Evolutionary conservation across 352 stramenopile species (phyloP).

Genomic region (Phytophthora podocarpi): DNA sequence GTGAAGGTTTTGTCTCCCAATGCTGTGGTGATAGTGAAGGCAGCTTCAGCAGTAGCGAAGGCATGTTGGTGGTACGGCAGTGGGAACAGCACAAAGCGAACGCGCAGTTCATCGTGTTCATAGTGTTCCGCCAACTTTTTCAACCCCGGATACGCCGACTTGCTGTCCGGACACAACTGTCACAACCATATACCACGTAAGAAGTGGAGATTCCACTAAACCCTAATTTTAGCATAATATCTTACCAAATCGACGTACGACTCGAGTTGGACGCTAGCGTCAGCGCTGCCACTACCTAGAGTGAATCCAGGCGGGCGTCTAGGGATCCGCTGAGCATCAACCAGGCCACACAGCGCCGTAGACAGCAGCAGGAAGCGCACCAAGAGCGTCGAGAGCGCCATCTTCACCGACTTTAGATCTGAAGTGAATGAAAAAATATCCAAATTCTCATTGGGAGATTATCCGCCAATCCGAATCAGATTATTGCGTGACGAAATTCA

Average conservation of each 20-base stretch:
- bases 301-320: slow-evolving; percentile 68
- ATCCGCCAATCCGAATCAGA: slow-evolving; percentile 11
- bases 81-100: slow-evolving; percentile 79
- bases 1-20: slow-evolving; percentile 63
- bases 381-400: neutral
- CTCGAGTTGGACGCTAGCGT: slow-evolving; percentile 79
- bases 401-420: neutral
- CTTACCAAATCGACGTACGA: slow-evolving; percentile 82
- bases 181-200: slow-evolving; percentile 11
- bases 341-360: slow-evolving; percentile 12
- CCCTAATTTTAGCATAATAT: neutral
- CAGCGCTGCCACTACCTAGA: slow-evolving; percentile 48
- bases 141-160: slow-evolving; percentile 66
- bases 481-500: neutral
- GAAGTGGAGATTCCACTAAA: neutral
- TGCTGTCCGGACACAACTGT: slow-evolving; percentile 79
- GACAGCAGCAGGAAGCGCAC: slow-evolving; percentile 29
- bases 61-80: slow-evolving; percentile 82
- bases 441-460: neutral
- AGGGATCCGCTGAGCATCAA: slow-evolving; percentile 47
- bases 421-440: neutral
- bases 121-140: slow-evolving; percentile 69
- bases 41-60: slow-evolving; percentile 64
- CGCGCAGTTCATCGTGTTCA: slow-evolving; percentile 54
- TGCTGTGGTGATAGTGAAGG: slow-evolving; percentile 67